These are phyloP conservation scores for Malassezia sympodialis DNA, from an alignment of 1,284 basidiomycete genomes.

Conservation along the genomic window DNA sequence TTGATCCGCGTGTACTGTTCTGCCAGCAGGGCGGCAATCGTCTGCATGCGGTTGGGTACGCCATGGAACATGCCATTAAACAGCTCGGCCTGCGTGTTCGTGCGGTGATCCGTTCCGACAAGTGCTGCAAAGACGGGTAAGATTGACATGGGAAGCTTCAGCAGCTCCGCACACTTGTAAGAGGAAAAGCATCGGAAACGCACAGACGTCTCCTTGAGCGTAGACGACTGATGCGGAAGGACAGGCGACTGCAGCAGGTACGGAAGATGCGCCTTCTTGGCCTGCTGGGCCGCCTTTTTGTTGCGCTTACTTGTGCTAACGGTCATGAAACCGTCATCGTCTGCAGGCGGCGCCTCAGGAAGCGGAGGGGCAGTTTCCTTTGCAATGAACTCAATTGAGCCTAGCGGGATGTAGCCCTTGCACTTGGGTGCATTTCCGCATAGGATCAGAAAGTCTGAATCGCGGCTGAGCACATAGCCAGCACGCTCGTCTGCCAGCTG, in stretches of 20 bases:
- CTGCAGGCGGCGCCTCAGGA: slow-evolving; percentile 6
- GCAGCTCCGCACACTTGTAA: slow-evolving; percentile 10
- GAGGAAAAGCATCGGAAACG: slow-evolving; percentile 17
- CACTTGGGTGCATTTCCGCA: slow-evolving; percentile 14
- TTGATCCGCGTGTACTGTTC: slow-evolving; percentile 13
- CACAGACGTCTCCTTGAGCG: slow-evolving; percentile 1
- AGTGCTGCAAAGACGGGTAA: slow-evolving; percentile 13
- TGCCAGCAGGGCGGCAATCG: slow-evolving; percentile 8
- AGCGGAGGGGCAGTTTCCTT: slow-evolving; percentile 3
- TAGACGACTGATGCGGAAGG: slow-evolving; percentile 3
- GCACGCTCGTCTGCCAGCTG: slow-evolving; percentile 17
- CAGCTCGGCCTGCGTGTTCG: slow-evolving; percentile 7
- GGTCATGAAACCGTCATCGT: slow-evolving; percentile 14
- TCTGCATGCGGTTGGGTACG: slow-evolving; percentile 15
- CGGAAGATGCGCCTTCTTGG: slow-evolving; percentile 13
- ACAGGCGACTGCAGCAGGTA: slow-evolving; percentile 12
- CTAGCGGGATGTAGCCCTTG: slow-evolving; percentile 14
- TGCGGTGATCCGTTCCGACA: slow-evolving; percentile 15
- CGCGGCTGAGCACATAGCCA: slow-evolving; percentile 18
- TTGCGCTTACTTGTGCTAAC: slow-evolving; percentile 9
- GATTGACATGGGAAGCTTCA: slow-evolving; percentile 14
- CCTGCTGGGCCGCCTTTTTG: slow-evolving; percentile 12
- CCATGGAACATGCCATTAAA: slow-evolving; percentile 15
- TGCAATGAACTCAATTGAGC: slow-evolving; percentile 10
- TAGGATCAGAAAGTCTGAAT: slow-evolving; percentile 19